Evolutionary conservation across 306 rosid species (phyloP).

Genomic region (Fagus sylvatica): DNA sequence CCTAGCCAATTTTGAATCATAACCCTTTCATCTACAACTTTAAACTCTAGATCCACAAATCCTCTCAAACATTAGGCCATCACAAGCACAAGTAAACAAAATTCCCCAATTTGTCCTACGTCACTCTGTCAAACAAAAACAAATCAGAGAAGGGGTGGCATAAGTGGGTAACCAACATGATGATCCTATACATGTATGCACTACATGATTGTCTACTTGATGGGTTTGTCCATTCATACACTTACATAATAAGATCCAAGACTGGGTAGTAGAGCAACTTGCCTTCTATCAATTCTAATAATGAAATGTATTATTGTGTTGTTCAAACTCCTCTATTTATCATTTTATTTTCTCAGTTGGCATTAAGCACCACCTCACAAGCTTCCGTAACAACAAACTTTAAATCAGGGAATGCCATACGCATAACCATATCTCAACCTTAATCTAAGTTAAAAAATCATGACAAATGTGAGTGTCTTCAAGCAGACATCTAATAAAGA

Average conservation of each 20-base stretch:
- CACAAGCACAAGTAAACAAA: too few relatives aligned
- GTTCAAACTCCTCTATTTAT: neutral
- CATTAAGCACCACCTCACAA: neutral
- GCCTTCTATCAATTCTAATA: neutral
- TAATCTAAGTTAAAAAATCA: neutral
- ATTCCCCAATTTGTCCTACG: too few relatives aligned
- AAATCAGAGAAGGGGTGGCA: neutral
- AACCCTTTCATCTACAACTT: too few relatives aligned
- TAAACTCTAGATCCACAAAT: too few relatives aligned
- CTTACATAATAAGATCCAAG: neutral
- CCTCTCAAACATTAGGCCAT: too few relatives aligned
- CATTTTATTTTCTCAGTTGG: neutral
- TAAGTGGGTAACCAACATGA: neutral
- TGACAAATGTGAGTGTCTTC: too few relatives aligned
- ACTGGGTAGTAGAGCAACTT: neutral
- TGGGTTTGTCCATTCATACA: neutral
- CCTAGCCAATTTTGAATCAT: too few relatives aligned
- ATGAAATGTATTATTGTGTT: neutral
- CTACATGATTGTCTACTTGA: neutral
- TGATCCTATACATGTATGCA: neutral
- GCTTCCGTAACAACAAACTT: neutral
- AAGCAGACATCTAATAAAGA: neutral
- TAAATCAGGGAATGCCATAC: neutral
- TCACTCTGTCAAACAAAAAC: neutral
- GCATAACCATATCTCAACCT: neutral